Conservation (phyloP, 106 monocot species). For the Dactylorhiza incarnata region DNA sequence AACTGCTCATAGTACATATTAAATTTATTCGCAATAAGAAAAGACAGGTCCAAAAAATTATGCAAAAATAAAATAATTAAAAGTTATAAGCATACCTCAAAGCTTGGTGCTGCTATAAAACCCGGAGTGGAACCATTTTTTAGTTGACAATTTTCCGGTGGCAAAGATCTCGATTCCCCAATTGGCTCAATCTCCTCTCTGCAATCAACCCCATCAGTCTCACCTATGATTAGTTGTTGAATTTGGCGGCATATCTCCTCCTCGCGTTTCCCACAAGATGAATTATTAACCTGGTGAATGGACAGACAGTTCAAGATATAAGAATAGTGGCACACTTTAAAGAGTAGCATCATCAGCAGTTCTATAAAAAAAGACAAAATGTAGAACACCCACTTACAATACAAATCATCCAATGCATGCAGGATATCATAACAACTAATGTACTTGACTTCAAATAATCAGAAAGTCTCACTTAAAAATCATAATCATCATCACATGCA, state of each 20-base stretch:
- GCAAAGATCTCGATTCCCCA: constrained; percentile 9
- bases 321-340: background rate
- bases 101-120: background rate
- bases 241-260: constrained; percentile 35
- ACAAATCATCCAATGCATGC: too few relatives aligned
- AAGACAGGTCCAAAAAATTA: background rate
- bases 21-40: background rate
- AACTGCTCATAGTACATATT: background rate
- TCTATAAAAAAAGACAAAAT: too few relatives aligned
- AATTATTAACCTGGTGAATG: constrained; percentile 19
- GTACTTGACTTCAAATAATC: too few relatives aligned
- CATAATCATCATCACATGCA: too few relatives aligned
- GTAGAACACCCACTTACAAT: too few relatives aligned
- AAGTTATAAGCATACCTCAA: background rate
- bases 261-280: constrained; percentile 23
- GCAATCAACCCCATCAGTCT: constrained; percentile 8
- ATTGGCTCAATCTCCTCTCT: constrained; percentile 10
- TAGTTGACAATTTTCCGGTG: background rate
- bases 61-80: background rate
- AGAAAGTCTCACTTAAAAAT: too few relatives aligned
- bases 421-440: too few relatives aligned
- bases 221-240: constrained; percentile 21
- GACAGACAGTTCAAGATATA: background rate
- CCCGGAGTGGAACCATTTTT: background rate
- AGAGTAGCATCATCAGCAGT: too few relatives aligned